Conservation (phyloP, 116 monocot genomes). For the Phalaenopsis hybrid region DNA sequence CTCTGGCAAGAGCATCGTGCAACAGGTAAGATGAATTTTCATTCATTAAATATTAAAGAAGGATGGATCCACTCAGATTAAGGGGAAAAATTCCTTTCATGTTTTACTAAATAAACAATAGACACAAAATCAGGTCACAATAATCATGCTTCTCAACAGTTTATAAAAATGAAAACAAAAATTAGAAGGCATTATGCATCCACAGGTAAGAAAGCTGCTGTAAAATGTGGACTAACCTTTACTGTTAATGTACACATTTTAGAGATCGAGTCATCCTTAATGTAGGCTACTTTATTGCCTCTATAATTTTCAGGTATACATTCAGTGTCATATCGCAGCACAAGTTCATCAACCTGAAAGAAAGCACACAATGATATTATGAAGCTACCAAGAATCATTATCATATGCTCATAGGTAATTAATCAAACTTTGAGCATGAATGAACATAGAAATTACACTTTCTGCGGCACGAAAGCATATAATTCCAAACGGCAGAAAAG, state of each 20-base stretch:
- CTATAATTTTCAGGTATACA: slow-evolving; percentile 68
- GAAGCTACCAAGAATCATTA: not conserved
- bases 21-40: no score
- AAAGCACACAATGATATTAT: not conserved
- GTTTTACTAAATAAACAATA: no score
- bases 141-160: no score
- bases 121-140: no score
- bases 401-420: not conserved
- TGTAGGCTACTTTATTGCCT: slow-evolving; percentile 67
- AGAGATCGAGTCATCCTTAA: slow-evolving; percentile 63
- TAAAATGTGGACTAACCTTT: slow-evolving; percentile 30
- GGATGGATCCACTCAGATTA: no score
- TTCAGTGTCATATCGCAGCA: slow-evolving; percentile 67
- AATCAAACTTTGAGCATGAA: slow-evolving; percentile 2
- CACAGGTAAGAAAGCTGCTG: not conserved
- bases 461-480: slow-evolving; percentile 62
- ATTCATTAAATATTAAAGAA: no score
- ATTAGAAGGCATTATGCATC: not conserved
- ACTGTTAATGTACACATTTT: slow-evolving; percentile 62
- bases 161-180: no score
- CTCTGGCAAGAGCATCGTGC: no score
- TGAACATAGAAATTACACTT: slow-evolving; percentile 36
- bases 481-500: slow-evolving; percentile 64
- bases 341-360: slow-evolving; percentile 71
- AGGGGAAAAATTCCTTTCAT: no score